Evolutionary conservation across 495 filamentous ascomycete species (phyloP).

Genomic region (Penicillium coffeae): DNA sequence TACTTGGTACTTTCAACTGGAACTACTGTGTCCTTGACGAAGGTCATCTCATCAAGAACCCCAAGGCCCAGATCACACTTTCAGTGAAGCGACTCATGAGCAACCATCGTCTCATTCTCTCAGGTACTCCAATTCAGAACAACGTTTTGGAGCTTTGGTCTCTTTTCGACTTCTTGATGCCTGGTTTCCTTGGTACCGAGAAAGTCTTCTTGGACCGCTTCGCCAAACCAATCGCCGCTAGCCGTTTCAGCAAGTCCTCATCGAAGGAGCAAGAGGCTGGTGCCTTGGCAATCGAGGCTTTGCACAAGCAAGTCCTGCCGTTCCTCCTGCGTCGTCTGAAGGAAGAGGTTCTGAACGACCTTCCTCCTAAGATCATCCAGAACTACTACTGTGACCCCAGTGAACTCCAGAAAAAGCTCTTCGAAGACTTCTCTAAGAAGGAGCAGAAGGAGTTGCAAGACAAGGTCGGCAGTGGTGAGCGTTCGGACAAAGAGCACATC

Average conservation of each 20-base stretch:
- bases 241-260: conserved; percentile 90
- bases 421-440: conserved; percentile 92
- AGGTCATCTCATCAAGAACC: conserved; percentile 97
- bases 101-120: conserved; percentile 93
- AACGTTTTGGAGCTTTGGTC: conserved; percentile 99
- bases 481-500: conserved; percentile 93
- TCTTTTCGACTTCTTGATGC: conserved; percentile 98
- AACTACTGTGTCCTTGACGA: conserved; percentile 98
- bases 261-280: conserved; percentile 98
- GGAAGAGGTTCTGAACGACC: conserved; percentile 93
- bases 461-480: conserved; percentile 73
- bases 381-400: conserved; percentile 99
- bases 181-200: conserved; percentile 95
- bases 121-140: conserved; percentile 97
- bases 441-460: conserved; percentile 78
- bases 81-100: conserved; percentile 84
- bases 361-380: conserved; percentile 97
- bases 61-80: conserved; percentile 84
- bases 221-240: conserved; percentile 93
- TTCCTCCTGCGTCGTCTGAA: conserved; percentile 96
- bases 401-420: conserved; percentile 89
- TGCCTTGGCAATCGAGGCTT: conserved; percentile 89
- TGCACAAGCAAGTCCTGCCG: conserved; percentile 96
- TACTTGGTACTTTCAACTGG: conserved; percentile 81
- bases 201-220: conserved; percentile 98